Base-by-base conservation (phyloP, 176 grass and related monocot species). In the Bolboschoenus planiculmis region DNA sequence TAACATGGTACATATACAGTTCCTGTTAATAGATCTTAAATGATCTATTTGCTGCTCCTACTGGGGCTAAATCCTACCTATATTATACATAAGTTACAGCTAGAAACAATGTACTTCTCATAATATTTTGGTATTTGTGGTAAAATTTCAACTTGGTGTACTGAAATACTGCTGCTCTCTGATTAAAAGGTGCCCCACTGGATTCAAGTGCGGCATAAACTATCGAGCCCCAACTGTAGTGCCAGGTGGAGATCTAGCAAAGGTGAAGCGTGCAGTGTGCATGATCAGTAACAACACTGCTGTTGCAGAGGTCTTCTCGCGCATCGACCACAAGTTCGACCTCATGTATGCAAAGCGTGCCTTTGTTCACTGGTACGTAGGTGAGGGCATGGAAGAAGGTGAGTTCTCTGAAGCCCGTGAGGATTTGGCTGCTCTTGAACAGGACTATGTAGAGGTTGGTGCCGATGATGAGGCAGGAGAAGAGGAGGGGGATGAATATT, bases 121-220 rank as follows among this genome's bases (percentile, higher is more conserved):
- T 10, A 34, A 16, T 14, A 64, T 64, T 2, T 4, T 21, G 54
- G 54, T 56, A 23, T 5, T 34, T 34, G 3, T 20, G 62, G 62
- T 5, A 29, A 61, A 30, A 39, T 10, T 40, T 70, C 8, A 70
- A 23, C 65, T 23, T 70, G 4, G 3, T 67, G 18, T 42, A 44
- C 24, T 63, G 29, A 83, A 11, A 50, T 86, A 10, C 62, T 86
- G 78, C n/a, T 3, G 33, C 4, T 79, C 4, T 79, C 36, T 85
- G 16, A 16, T 80, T 16, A 50, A 53, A 81, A 90, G 92, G 92
- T 94, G 90, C 13, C 92, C 92, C 40, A 94, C 92, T 36, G 92
- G 92, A 10, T 94, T 94, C 92, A 94, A 94, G 83, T 94, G 92
- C 18, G 92, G 90, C 57, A 94, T 94, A 87, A 94, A 94, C 87